Conservation (phyloP, 306 rosid genomes). For the Castanea sativa region DNA sequence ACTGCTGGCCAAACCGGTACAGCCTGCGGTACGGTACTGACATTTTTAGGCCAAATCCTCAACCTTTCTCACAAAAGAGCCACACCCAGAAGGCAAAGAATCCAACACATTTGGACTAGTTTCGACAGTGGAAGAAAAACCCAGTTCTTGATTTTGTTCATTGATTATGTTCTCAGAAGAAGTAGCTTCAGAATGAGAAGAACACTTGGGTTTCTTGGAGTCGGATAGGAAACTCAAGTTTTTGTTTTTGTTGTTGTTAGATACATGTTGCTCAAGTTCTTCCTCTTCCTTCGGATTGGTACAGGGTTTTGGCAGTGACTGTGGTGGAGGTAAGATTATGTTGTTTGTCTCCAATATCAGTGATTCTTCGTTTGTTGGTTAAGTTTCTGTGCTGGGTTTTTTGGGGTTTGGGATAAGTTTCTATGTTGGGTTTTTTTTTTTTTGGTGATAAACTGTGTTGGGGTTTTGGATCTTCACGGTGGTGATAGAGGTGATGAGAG, state of each 20-base stretch:
- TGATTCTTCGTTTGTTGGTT: slow-evolving; percentile 3
- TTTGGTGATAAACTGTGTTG: no score
- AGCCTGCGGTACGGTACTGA: no score
- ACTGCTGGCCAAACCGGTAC: no score
- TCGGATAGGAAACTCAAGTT: neutral
- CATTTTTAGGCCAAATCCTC: neutral
- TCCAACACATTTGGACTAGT: neutral
- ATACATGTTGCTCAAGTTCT: neutral
- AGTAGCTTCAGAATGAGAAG: neutral
- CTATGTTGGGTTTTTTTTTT: no score
- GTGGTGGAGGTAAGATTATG: neutral
- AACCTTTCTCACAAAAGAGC: neutral
- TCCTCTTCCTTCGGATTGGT: neutral
- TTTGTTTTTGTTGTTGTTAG: neutral
- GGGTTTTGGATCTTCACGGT: no score
- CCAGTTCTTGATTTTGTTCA: slow-evolving; percentile 11
- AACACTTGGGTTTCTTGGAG: neutral
- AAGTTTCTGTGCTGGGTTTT: no score
- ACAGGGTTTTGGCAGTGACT: neutral
- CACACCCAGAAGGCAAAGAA: slow-evolving; percentile 13
- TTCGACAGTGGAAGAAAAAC: neutral
- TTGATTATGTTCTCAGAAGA: neutral
- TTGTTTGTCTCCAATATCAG: neutral
- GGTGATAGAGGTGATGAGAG: no score
- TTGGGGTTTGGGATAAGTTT: no score